A percentile compares a stretch with the other conserved stretches of the same genome.
Conservation (phyloP, 192 early-diverging fungal genomes). For the Rhizophagus clarus region DNA sequence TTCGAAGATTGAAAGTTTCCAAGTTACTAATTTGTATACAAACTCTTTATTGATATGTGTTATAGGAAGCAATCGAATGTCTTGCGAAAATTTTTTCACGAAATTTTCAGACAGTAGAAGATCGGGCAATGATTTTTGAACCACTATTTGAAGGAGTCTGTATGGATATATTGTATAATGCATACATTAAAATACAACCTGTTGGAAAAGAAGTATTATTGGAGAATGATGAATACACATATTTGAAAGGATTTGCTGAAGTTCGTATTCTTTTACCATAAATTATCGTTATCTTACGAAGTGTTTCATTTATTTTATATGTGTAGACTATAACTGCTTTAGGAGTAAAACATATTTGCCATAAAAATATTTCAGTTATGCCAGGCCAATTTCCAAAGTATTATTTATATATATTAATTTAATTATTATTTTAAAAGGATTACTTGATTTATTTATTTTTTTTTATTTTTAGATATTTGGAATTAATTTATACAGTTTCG, state of each 20-base stretch:
- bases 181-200: not conserved
- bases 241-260: not conserved
- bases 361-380: not conserved
- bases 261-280: not conserved
- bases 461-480: constrained; percentile 17
- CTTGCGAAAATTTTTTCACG: not conserved
- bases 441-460: not conserved
- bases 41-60: not conserved
- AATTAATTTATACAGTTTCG: constrained; percentile 19
- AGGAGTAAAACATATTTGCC: constrained; percentile 8
- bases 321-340: not conserved
- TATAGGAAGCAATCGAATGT: constrained; percentile 6
- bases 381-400: constrained; percentile 4
- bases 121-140: constrained; percentile 6
- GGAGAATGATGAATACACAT: not conserved
- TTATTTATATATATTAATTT: not conserved
- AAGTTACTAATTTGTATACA: not conserved
- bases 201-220: not conserved
- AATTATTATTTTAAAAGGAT: not conserved
- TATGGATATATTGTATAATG: not conserved
- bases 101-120: constrained; percentile 12
- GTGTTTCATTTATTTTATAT: not conserved
- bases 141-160: not conserved
- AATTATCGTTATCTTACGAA: not conserved
- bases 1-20: not conserved